Evolutionary conservation across 2,329 filamentous ascomycete genomes (phyloP), one percentile per base, ranked within the genome.

Genomic region (Eutypella sp.): DNA sequence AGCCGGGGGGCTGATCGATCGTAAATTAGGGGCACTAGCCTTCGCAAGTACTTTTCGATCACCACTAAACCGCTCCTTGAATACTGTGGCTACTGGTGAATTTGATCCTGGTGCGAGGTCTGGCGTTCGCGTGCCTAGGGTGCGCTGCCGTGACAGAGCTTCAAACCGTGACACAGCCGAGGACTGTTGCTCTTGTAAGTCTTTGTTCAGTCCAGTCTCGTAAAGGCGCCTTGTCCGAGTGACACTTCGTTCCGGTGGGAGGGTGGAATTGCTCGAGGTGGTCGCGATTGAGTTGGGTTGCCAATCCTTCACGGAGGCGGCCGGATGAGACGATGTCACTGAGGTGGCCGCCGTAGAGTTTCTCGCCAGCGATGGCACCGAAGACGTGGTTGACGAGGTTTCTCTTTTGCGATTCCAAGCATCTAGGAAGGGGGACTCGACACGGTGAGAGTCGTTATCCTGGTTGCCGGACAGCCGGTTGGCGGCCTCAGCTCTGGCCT

Each of bases 331-430:
- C 0, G 90, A 95, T n/a, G 84, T 81, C 42, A 95, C 73, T 0
- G 92, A 96, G 0, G 90, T 96, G 3, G 89, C 90, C 6, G 90
- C 88, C 1, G 91, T 96, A 0, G 92, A 96, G 45, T 81, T 84
- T 23, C 88, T 83, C 22, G 81, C 79, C 33, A 83, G 77, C 0
- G 81, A 83, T 5, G 82, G 85, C 4, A 69, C 70, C 0, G 81
- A 84, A 0, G 89, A 93, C 6, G 83, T 85, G 0, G 88, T 95
- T 0, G 92, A 96, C 2, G 87, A 93, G 0, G 90, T 96, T 53
- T 90, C 89, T 22, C 91, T 78, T 53, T 92, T 88, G 50, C 79
- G 79, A 56, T 85, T 85, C 60, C 85, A 90, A 18, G 79, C 79
- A 1, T 75, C 74, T 2, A 79, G 74, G 9, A 76, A 72, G 3